phyloP scores from a whole-genome alignment of 2,329 filamentous ascomycete species.

The Scedosporium minutisporum region DNA sequence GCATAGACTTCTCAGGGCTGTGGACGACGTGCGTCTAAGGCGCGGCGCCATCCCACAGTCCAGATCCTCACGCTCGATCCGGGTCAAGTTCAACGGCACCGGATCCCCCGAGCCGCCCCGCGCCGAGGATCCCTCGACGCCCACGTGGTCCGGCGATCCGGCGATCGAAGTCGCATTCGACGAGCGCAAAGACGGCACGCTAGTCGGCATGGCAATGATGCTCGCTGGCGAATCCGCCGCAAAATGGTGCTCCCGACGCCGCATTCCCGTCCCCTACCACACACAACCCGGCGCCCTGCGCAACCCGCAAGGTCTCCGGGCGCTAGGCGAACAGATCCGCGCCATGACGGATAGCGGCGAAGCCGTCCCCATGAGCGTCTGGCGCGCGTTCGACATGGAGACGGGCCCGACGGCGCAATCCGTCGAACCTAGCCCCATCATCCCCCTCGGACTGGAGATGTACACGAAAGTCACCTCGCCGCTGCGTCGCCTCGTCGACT shows the following conservation, averaged over 20 bases:
- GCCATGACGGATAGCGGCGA: conserved; percentile 17
- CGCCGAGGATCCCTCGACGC: conserved; percentile 2
- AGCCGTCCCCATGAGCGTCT: conserved; percentile 18
- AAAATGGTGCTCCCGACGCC: conserved; percentile 47
- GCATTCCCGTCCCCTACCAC: conserved; percentile 51
- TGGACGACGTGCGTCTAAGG: conserved; percentile 30
- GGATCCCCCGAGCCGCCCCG: conserved; percentile 9
- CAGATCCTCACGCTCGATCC: conserved; percentile 30
- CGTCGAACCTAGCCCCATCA: conserved; percentile 43
- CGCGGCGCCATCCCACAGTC: conserved; percentile 42
- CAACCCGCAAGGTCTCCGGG: background rate
- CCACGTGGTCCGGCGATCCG: conserved; percentile 34
- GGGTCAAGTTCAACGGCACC: conserved; percentile 30
- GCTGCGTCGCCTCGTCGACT: conserved; percentile 53
- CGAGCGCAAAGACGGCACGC: conserved; percentile 20
- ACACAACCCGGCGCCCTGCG: conserved; percentile 23
- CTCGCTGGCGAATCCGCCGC: conserved; percentile 53
- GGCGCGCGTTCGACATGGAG: conserved; percentile 22
- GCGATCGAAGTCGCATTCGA: conserved; percentile 30
- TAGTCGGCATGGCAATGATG: conserved; percentile 41
- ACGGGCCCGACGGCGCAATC: conserved; percentile 43
- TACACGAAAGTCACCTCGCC: conserved; percentile 58
- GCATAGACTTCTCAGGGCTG: conserved; percentile 34
- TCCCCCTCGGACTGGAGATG: conserved; percentile 47
- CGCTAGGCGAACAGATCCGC: conserved; percentile 19